Percentiles rank a stretch among this genome's conserved stretches.
phyloP scores from a whole-genome alignment of 73 alveolate species.

The Symbiodinium natans region DNA sequence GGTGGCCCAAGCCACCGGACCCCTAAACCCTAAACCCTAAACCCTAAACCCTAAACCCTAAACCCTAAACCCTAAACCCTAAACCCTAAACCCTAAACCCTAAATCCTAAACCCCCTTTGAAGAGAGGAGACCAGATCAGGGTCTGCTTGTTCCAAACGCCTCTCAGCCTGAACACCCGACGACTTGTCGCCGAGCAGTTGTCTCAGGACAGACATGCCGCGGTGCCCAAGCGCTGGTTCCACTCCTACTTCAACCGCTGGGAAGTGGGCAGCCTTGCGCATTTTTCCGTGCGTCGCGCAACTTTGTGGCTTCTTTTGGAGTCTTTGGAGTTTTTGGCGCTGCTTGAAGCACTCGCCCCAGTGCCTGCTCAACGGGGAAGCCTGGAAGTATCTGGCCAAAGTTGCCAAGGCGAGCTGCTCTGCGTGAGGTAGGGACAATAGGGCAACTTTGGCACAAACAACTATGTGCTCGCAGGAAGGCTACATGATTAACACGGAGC shows the following conservation, averaged over 20 bases:
- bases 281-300: background rate
- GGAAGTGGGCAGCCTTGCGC: conserved; percentile 6
- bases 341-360: background rate
- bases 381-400: conserved; percentile 46
- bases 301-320: background rate
- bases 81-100: no score
- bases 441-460: background rate
- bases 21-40: no score
- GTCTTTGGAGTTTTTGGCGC: background rate
- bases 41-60: no score
- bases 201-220: conserved; percentile 43
- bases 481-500: conserved; percentile 72
- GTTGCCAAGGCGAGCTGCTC: conserved; percentile 20
- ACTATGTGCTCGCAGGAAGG: background rate
- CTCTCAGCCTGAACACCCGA: no score
- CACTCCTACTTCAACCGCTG: conserved; percentile 72
- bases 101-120: no score
- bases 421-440: background rate
- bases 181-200: background rate
- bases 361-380: conserved; percentile 58
- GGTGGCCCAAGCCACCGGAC: no score
- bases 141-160: no score
- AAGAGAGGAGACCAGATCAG: no score
- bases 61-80: no score
- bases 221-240: conserved; percentile 70